Evolutionary conservation across 1,284 basidiomycete genomes (phyloP).

Genomic region (Tremellales sp.): DNA sequence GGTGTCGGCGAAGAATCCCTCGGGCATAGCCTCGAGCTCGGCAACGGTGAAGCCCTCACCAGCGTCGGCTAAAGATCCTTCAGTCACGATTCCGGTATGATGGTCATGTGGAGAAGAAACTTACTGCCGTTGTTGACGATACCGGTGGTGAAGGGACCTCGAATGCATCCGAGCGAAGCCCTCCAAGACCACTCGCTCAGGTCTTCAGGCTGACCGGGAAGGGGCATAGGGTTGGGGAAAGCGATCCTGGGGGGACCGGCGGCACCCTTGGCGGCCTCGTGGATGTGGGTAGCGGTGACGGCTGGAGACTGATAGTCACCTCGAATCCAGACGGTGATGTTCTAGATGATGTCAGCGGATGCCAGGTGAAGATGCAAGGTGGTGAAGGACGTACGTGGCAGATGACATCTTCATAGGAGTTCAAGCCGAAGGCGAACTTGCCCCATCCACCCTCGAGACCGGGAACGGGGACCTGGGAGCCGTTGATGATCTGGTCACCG

Average conservation of each 20-base stretch:
- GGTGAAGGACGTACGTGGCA: conserved; percentile 32
- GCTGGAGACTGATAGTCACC: conserved; percentile 45
- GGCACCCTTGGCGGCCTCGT: conserved; percentile 34
- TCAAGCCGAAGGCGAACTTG: conserved; percentile 41
- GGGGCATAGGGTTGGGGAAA: conserved; percentile 35
- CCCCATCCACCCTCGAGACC: conserved; percentile 39
- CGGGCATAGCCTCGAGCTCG: conserved; percentile 38
- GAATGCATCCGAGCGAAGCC: conserved; percentile 37
- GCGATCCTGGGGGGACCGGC: conserved; percentile 45
- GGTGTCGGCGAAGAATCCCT: conserved; percentile 43
- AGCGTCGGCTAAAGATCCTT: conserved; percentile 28
- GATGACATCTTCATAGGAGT: conserved; percentile 39
- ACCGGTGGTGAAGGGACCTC: conserved; percentile 46
- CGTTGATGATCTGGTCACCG: conserved; percentile 37
- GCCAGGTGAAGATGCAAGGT: neutral
- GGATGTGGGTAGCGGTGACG: conserved; percentile 45
- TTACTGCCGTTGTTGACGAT: conserved; percentile 34
- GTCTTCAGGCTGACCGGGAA: conserved; percentile 16
- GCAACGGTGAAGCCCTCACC: conserved; percentile 32
- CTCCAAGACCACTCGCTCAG: conserved; percentile 31
- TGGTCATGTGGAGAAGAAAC: conserved; percentile 2
- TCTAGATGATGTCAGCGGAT: conserved; percentile 12
- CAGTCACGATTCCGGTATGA: neutral
- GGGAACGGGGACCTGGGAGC: conserved; percentile 26
- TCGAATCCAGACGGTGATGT: conserved; percentile 35